Percentiles rank a stretch among this genome's conserved stretches.
These are phyloP conservation scores for Colletotrichum tropicale DNA, from an alignment of 2,329 filamentous ascomycete species.

Conservation along the genomic window DNA sequence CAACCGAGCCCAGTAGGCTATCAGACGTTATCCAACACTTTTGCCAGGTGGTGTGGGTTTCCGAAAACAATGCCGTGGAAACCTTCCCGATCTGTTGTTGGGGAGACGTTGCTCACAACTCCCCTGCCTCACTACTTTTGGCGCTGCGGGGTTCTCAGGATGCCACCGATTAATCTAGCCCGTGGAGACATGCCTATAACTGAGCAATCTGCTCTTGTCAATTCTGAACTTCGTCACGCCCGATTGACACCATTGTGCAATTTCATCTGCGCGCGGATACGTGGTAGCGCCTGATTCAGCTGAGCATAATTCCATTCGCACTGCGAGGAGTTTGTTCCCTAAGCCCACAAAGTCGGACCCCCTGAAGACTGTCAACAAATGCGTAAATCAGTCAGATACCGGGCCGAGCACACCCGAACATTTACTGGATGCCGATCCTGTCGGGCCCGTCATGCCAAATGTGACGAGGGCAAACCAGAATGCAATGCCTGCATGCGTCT, in stretches of 20 bases:
- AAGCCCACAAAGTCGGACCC: neutral
- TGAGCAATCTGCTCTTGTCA: neutral
- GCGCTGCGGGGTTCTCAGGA: neutral
- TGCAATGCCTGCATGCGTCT: conserved; percentile 40
- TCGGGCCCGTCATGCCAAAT: conserved; percentile 46
- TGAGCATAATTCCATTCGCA: neutral
- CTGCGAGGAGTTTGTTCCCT: neutral
- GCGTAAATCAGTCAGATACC: neutral
- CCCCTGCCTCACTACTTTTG: neutral
- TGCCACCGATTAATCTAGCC: neutral
- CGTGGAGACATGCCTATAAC: neutral
- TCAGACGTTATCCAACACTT: neutral
- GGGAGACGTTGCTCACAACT: neutral
- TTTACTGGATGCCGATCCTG: conserved; percentile 38
- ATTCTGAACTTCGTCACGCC: neutral
- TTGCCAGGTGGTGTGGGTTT: neutral
- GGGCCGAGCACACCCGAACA: conserved; percentile 17
- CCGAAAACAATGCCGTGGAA: neutral
- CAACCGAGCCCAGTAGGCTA: neutral
- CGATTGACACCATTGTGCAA: neutral
- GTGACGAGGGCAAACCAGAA: conserved; percentile 43
- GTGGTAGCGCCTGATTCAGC: neutral
- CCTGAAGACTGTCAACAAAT: neutral
- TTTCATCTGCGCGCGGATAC: neutral
- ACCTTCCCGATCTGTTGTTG: neutral